Conservation (phyloP, 768 basidiomycete genomes). For the Suillus discolor region DNA sequence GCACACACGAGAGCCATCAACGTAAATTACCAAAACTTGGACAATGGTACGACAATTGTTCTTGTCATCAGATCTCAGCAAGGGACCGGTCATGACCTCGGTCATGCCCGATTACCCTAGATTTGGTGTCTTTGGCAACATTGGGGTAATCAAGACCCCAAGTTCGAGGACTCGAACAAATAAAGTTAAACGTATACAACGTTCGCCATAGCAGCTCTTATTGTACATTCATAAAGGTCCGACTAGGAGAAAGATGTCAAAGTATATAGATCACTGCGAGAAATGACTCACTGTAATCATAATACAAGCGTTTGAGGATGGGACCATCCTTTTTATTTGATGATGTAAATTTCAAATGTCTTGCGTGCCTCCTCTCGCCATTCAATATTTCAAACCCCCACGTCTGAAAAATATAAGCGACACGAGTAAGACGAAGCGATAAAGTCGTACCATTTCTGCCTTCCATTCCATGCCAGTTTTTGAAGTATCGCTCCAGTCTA, state of each 20-base stretch:
- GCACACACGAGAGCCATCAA: background rate
- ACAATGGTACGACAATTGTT: background rate
- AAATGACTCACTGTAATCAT: conserved; percentile 62
- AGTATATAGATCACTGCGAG: background rate
- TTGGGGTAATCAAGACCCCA: background rate
- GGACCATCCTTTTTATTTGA: conserved; percentile 50
- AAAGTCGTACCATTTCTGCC: conserved; percentile 56
- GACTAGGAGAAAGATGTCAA: conserved; percentile 21
- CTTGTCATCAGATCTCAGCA: background rate
- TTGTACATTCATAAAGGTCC: background rate
- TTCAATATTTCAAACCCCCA: conserved; percentile 73
- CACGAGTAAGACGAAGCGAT: background rate
- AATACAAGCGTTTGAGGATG: conserved; percentile 58
- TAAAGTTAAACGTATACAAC: background rate
- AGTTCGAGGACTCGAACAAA: background rate
- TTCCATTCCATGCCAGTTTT: conserved; percentile 68
- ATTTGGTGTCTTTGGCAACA: background rate
- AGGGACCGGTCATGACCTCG: background rate
- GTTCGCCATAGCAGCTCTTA: background rate
- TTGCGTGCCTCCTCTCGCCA: conserved; percentile 59
- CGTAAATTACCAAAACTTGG: background rate
- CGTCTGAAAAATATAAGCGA: conserved; percentile 27
- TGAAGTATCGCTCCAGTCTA: conserved; percentile 59
- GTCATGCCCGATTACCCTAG: background rate
- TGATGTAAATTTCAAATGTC: conserved; percentile 66